phyloP scores from a whole-genome alignment of 495 filamentous ascomycete genomes.

The Cairneyella variabilis region DNA sequence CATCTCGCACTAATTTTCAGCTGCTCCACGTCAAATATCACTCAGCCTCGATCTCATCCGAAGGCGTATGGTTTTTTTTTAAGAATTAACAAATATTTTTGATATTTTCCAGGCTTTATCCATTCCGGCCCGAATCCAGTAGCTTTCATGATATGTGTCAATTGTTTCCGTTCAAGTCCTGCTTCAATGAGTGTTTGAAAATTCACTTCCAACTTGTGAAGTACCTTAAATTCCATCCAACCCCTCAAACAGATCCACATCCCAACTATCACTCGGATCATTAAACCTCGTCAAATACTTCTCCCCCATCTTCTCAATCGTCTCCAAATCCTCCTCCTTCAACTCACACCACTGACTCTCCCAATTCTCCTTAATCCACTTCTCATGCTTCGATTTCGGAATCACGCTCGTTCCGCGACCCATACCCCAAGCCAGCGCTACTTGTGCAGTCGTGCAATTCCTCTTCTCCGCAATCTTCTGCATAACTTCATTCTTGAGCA shows the following conservation, averaged over 20 bases:
- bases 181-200: no score
- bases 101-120: no score
- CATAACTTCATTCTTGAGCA: slow-evolving; percentile 63
- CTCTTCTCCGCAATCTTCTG: slow-evolving; percentile 67
- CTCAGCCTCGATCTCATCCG: no score
- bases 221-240: slow-evolving; percentile 5
- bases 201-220: no score
- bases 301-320: background rate
- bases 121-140: no score
- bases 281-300: slow-evolving; percentile 2
- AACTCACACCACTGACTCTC: background rate
- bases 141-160: no score
- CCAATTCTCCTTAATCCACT: background rate
- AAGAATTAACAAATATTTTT: no score
- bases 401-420: slow-evolving; percentile 3
- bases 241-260: slow-evolving; percentile 1
- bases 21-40: no score
- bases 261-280: slow-evolving; percentile 1
- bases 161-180: no score
- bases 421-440: slow-evolving; percentile 56
- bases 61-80: no score
- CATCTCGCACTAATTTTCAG: no score
- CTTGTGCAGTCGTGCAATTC: slow-evolving; percentile 53
- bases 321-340: background rate
- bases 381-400: slow-evolving; percentile 1